Evolutionary conservation across 805 yeast species (phyloP).

Genomic region (Hanseniaspora hatyaiensis): DNA sequence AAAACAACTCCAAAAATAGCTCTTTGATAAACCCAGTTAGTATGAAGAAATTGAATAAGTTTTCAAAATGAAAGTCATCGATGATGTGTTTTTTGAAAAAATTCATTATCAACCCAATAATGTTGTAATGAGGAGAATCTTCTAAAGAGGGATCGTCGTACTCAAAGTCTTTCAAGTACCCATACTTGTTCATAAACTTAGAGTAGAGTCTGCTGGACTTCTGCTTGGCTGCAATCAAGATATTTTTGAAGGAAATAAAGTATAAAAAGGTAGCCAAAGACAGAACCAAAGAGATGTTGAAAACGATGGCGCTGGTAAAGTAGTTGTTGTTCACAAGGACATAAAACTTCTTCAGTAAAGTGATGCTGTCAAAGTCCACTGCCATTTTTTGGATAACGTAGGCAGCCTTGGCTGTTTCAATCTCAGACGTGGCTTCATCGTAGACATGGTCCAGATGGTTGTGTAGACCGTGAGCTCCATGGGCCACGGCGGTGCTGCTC

Average conservation of each 20-base stretch:
- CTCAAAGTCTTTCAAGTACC: conserved; percentile 12
- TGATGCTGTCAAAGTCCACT: not conserved
- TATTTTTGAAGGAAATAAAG: not conserved
- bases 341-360: not conserved
- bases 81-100: not conserved
- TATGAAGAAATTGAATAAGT: conserved; percentile 13
- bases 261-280: not conserved
- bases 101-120: conserved; percentile 6
- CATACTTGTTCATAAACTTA: conserved; percentile 12
- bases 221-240: not conserved
- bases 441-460: not conserved
- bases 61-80: conserved; percentile 15
- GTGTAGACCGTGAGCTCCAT: no score
- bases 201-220: not conserved
- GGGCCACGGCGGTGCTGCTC: no score
- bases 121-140: not conserved
- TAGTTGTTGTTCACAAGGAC: not conserved
- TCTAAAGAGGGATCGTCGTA: conserved; percentile 6
- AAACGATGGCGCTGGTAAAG: conserved; percentile 3
- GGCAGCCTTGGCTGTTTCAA: not conserved
- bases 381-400: no score
- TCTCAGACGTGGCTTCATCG: not conserved
- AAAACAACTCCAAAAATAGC: conserved; percentile 11
- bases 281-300: not conserved
- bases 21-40: conserved; percentile 14